These are phyloP conservation scores for Ascochyta koolunga DNA, from an alignment of 2,329 filamentous ascomycete genomes.

Conservation along the genomic window DNA sequence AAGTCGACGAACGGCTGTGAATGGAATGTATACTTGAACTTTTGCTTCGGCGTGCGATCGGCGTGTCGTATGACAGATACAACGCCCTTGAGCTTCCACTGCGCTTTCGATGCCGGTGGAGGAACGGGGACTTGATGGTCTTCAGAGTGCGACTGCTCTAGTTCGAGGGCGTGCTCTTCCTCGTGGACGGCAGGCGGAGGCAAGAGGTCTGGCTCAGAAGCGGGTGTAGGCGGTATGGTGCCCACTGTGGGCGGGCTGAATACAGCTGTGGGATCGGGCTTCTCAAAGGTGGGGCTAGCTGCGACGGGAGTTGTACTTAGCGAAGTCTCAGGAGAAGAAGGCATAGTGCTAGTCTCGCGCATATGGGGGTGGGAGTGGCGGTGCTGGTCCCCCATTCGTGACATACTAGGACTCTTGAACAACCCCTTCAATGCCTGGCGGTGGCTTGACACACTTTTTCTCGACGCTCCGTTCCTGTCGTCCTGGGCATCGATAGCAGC, in stretches of 20 bases:
- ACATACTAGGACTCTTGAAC: conserved; percentile 69
- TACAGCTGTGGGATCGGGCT: conserved; percentile 30
- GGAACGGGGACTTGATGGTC: conserved; percentile 48
- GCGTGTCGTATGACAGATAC: conserved; percentile 96
- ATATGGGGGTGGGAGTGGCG: conserved; percentile 49
- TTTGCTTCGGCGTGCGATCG: conserved; percentile 96
- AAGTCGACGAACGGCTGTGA: conserved; percentile 94
- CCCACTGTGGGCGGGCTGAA: conserved; percentile 24
- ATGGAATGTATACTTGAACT: conserved; percentile 99
- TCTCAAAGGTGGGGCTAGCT: conserved; percentile 53
- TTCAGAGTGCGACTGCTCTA: conserved; percentile 38
- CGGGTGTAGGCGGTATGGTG: conserved; percentile 23
- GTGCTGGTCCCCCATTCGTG: conserved; percentile 58
- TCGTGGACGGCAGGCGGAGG: conserved; percentile 36
- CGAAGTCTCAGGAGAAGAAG: conserved; percentile 55
- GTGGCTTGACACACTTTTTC: conserved; percentile 48
- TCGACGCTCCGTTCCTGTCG: conserved; percentile 24
- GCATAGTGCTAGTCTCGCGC: conserved; percentile 42
- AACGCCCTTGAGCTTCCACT: conserved; percentile 98
- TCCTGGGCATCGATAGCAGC: conserved; percentile 45
- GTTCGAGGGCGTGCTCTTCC: conserved; percentile 26
- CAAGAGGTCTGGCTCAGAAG: conserved; percentile 43
- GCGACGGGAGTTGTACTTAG: conserved; percentile 51
- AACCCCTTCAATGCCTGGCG: conserved; percentile 61
- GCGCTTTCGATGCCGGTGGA: conserved; percentile 74